Conservation (phyloP, 1,284 basidiomycete genomes). For the Heterobasidion occidentale region DNA sequence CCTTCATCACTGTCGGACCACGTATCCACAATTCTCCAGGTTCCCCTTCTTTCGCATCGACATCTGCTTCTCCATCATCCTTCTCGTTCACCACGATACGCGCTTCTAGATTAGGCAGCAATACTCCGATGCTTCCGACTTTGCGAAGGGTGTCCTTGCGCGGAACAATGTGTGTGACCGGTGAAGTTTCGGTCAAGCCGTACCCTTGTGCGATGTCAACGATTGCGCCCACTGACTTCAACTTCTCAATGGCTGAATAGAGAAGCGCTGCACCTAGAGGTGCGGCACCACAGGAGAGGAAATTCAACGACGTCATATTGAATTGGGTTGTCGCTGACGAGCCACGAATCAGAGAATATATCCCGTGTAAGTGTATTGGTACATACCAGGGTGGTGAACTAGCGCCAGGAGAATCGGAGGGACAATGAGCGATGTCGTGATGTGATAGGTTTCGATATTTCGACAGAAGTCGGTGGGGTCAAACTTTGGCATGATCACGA, state of each 20-base stretch:
- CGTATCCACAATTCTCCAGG: constrained; percentile 78
- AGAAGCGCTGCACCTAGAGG: constrained; percentile 65
- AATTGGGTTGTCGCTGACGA: constrained; percentile 34
- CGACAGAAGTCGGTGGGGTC: constrained; percentile 67
- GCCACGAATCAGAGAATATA: background rate
- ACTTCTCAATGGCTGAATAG: constrained; percentile 32
- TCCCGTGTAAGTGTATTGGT: constrained; percentile 25
- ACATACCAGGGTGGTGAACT: constrained; percentile 40
- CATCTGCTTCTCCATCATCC: constrained; percentile 40
- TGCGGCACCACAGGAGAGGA: constrained; percentile 75
- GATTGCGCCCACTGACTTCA: constrained; percentile 29
- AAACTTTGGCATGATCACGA: constrained; percentile 68
- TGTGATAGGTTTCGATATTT: constrained; percentile 56
- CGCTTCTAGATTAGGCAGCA: constrained; percentile 76
- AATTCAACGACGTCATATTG: constrained; percentile 54
- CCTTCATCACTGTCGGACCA: constrained; percentile 78
- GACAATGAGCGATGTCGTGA: constrained; percentile 62
- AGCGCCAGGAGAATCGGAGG: constrained; percentile 80
- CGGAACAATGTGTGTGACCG: constrained; percentile 45
- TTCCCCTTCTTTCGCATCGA: constrained; percentile 46
- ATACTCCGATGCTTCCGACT: constrained; percentile 59
- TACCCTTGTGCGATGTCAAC: constrained; percentile 47
- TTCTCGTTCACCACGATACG: constrained; percentile 57
- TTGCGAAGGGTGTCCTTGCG: constrained; percentile 30
- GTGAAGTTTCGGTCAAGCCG: constrained; percentile 75